Percentiles rank a stretch among this genome's conserved stretches.
Evolutionary conservation across 768 basidiomycete genomes (phyloP).

Genomic region (Chalciporus pseudorubinellus): DNA sequence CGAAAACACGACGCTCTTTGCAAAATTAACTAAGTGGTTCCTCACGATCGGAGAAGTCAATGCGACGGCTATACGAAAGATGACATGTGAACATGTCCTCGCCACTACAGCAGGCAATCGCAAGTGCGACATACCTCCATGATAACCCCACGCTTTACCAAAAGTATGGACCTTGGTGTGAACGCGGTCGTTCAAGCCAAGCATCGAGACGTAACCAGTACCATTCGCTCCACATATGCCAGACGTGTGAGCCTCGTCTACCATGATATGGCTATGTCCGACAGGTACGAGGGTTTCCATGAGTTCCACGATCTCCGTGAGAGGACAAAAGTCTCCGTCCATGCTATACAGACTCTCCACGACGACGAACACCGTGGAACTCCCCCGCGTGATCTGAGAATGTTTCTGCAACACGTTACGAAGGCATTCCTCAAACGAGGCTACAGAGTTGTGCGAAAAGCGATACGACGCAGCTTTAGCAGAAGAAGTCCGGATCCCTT

Average conservation of each 20-base stretch:
- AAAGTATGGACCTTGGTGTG: slow-evolving; percentile 59
- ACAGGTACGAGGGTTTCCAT: slow-evolving; percentile 38
- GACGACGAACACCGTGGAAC: slow-evolving; percentile 43
- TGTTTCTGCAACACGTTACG: slow-evolving; percentile 21
- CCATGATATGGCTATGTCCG: slow-evolving; percentile 42
- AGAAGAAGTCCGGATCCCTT: slow-evolving; percentile 46
- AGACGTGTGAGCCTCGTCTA: slow-evolving; percentile 60
- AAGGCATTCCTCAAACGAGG: slow-evolving; percentile 32
- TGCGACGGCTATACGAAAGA: slow-evolving; percentile 12
- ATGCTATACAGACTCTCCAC: slow-evolving; percentile 53
- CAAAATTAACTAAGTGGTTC: too few relatives aligned
- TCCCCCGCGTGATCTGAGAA: slow-evolving; percentile 22
- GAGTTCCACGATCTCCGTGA: slow-evolving; percentile 40
- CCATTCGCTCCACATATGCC: slow-evolving; percentile 51
- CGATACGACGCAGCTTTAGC: slow-evolving; percentile 15
- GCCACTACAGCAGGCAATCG: too few relatives aligned
- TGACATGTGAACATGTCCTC: neutral
- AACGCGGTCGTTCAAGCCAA: too few relatives aligned
- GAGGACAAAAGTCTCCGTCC: too few relatives aligned
- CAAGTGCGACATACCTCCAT: slow-evolving; percentile 10
- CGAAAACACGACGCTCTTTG: too few relatives aligned
- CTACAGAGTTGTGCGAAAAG: slow-evolving; percentile 49
- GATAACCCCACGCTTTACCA: slow-evolving; percentile 40
- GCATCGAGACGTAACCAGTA: slow-evolving; percentile 39
- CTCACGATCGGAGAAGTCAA: slow-evolving; percentile 17